Percentiles rank a stretch among this genome's conserved stretches.
These are phyloP conservation scores for Podospora anserina DNA, from an alignment of 495 filamentous ascomycete species.

Conservation along the genomic window DNA sequence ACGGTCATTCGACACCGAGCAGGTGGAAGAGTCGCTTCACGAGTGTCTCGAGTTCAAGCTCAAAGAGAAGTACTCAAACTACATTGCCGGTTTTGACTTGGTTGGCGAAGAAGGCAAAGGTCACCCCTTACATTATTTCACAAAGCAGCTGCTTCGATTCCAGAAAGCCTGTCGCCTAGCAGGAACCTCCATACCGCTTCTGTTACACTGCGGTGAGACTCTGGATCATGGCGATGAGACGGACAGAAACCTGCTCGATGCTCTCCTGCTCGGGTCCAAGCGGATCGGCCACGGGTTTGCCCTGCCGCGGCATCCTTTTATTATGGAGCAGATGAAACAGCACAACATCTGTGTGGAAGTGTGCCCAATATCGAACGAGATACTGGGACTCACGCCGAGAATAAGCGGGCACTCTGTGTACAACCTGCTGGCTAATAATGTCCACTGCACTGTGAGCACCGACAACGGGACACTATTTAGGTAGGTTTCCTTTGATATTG, in stretches of 20 bases:
- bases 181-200: constrained; percentile 81
- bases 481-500: constrained; percentile 29
- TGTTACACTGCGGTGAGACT: constrained; percentile 92
- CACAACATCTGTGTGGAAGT: constrained; percentile 80
- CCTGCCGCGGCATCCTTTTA: constrained; percentile 77
- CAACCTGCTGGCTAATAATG: constrained; percentile 47
- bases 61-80: constrained; percentile 62
- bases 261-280: constrained; percentile 74
- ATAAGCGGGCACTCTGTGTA: constrained; percentile 51
- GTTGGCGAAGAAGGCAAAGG: constrained; percentile 81
- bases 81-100: constrained; percentile 71
- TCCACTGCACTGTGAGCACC: constrained; percentile 53
- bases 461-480: constrained; percentile 55
- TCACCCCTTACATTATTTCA: constrained; percentile 64
- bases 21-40: constrained; percentile 64
- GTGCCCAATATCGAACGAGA: constrained; percentile 88
- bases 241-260: constrained; percentile 86
- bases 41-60: constrained; percentile 77
- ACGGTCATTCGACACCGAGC: constrained; percentile 53
- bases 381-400: constrained; percentile 51
- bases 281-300: constrained; percentile 93
- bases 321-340: constrained; percentile 78
- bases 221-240: constrained; percentile 71
- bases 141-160: constrained; percentile 80
- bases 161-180: constrained; percentile 63